Evolutionary conservation across 495 filamentous ascomycete genomes (phyloP).

Genomic region (Trichocladium antarcticum): DNA sequence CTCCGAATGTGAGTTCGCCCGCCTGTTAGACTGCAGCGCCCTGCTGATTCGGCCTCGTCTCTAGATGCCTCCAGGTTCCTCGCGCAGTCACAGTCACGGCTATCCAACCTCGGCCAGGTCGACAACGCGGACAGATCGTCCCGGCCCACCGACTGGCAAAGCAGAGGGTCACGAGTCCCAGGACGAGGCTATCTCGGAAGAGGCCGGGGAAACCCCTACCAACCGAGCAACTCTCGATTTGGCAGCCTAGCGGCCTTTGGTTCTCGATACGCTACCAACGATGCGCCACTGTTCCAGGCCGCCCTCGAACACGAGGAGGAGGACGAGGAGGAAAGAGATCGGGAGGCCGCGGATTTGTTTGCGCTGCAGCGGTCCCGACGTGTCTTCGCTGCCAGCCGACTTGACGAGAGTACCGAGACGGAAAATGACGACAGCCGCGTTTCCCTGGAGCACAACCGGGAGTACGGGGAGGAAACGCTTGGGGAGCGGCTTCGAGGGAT

Average conservation of each 20-base stretch:
- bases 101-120: slow-evolving; percentile 51
- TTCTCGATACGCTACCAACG: slow-evolving; percentile 55
- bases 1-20: slow-evolving; percentile 77
- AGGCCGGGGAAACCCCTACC: slow-evolving; percentile 57
- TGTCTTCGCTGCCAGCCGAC: slow-evolving; percentile 66
- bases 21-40: slow-evolving; percentile 1
- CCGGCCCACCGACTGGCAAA: slow-evolving; percentile 24
- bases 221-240: slow-evolving; percentile 52
- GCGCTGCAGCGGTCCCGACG: slow-evolving; percentile 80
- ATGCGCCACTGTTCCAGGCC: slow-evolving; percentile 88
- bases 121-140: slow-evolving; percentile 41
- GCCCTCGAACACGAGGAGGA: slow-evolving; percentile 70
- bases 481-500: slow-evolving; percentile 42
- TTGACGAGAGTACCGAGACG: slow-evolving; percentile 71
- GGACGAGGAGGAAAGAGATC: slow-evolving; percentile 79
- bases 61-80: slow-evolving; percentile 94
- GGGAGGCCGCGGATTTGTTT: slow-evolving; percentile 87
- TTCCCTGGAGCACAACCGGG: slow-evolving; percentile 47
- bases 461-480: slow-evolving; percentile 33
- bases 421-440: slow-evolving; percentile 54
- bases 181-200: slow-evolving; percentile 28
- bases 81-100: slow-evolving; percentile 87
- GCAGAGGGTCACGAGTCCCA: slow-evolving; percentile 28
- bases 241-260: slow-evolving; percentile 67
- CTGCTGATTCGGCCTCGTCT: background rate